These are phyloP conservation scores for Cercophora scortea DNA, from an alignment of 495 filamentous ascomycete species.

Conservation along the genomic window DNA sequence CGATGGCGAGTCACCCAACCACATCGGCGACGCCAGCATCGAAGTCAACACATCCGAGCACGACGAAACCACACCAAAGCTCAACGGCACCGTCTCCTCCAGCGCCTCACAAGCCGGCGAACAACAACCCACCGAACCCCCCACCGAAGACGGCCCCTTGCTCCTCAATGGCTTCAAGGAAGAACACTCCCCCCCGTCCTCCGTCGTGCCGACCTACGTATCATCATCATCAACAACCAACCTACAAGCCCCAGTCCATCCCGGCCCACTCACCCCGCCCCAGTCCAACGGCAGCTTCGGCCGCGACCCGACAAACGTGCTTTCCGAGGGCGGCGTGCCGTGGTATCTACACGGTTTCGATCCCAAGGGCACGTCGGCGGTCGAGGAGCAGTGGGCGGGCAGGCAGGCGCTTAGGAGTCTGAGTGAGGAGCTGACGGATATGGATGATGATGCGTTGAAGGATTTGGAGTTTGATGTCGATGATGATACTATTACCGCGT, in stretches of 20 bases:
- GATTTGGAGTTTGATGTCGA: conserved; percentile 43
- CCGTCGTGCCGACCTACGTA: background rate
- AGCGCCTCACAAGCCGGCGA: conserved; percentile 9
- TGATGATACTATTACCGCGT: conserved; percentile 33
- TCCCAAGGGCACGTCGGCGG: conserved; percentile 59
- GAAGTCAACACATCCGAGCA: conserved; percentile 34
- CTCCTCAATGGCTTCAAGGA: conserved; percentile 22
- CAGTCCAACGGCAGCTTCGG: conserved; percentile 41
- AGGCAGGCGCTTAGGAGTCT: conserved; percentile 66
- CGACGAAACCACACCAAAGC: conserved; percentile 6
- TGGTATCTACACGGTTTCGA: conserved; percentile 87
- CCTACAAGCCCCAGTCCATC: conserved; percentile 10
- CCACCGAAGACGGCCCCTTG: conserved; percentile 8
- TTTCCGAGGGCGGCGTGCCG: conserved; percentile 67
- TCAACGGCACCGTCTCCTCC: conserved; percentile 26
- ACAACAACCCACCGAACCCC: conserved; percentile 5
- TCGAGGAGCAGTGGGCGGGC: conserved; percentile 69
- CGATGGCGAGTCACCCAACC: conserved; percentile 1
- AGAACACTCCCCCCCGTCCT: conserved; percentile 30
- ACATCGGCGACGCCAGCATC: conserved; percentile 25
- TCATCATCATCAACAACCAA: conserved; percentile 18
- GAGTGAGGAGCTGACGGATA: conserved; percentile 80
- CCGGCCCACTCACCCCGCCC: conserved; percentile 35
- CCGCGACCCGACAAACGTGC: conserved; percentile 36
- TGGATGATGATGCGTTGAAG: conserved; percentile 79